Evolutionary conservation across 2,329 filamentous ascomycete genomes (phyloP).

Genomic region (Calonectria henricotiae): DNA sequence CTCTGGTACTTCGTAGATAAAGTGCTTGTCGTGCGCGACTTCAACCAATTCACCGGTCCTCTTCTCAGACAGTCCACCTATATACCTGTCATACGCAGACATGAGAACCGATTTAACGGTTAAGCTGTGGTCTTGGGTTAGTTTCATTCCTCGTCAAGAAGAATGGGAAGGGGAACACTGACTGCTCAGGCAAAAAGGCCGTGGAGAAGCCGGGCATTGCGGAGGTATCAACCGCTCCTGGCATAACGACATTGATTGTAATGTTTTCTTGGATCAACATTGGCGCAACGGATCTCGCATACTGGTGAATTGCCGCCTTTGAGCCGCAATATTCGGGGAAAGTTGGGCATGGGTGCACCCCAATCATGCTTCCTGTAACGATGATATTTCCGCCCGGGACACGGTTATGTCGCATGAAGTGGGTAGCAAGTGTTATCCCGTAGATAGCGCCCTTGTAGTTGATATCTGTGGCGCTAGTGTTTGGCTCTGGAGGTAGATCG

Average conservation of each 20-base stretch:
- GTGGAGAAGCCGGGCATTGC: slow-evolving; percentile 29
- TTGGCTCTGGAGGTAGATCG: slow-evolving; percentile 29
- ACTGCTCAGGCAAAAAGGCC: slow-evolving; percentile 30
- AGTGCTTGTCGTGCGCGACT: slow-evolving; percentile 33
- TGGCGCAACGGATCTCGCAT: slow-evolving; percentile 23
- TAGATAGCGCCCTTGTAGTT: slow-evolving; percentile 32
- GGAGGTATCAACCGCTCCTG: slow-evolving; percentile 29
- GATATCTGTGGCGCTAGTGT: slow-evolving; percentile 27
- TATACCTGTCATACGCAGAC: slow-evolving; percentile 24
- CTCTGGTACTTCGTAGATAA: slow-evolving; percentile 32
- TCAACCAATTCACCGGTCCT: slow-evolving; percentile 28
- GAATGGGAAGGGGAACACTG: background rate
- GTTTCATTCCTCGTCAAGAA: background rate
- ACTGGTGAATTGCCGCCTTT: slow-evolving; percentile 31
- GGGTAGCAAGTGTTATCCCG: slow-evolving; percentile 29
- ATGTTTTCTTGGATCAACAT: slow-evolving; percentile 31
- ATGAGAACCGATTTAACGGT: slow-evolving; percentile 24
- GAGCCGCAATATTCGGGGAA: slow-evolving; percentile 34
- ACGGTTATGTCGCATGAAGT: slow-evolving; percentile 30
- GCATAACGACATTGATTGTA: slow-evolving; percentile 31
- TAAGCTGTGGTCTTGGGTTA: slow-evolving; percentile 1
- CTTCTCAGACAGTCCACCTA: background rate
- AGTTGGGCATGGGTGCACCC: slow-evolving; percentile 29
- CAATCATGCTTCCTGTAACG: slow-evolving; percentile 34
- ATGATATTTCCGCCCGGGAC: slow-evolving; percentile 30